Base-by-base conservation (phyloP, 331 rosid species). In the Saraca asoca region DNA sequence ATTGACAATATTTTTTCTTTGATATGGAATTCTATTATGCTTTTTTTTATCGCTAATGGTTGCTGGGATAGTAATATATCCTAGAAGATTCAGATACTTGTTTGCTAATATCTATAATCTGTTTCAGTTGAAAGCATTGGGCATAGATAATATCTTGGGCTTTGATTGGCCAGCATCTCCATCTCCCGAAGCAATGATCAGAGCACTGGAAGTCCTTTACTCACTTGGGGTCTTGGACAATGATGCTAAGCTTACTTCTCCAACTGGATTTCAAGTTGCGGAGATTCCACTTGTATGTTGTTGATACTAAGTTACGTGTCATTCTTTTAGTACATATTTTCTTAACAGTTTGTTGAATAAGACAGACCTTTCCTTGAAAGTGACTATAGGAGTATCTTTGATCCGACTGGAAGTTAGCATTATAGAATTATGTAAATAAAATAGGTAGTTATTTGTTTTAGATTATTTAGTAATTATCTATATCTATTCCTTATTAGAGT, bases 131-230 rank as follows among this genome's bases (percentile, higher is more conserved):
- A 92, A 92, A 76, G 86, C 98, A 38, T 71, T 92, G 77, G 98
- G 98, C 64, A 87, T 92, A 60, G 98, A 92, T 79, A 92, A 92
- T 74, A 92, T 92, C 62, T 60, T 92, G 81, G 95, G 98, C 72
- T 92, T 92, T 81, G 95, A 92, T 73, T 92, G 95, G 98, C 98
- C 88, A 49, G 95, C 96, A 31, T 85, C 98, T 82, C 98, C 98
- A 58, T 87, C 96, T 58, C 81, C 95, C 31, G 98, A 92, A 82
- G 89, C 96, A 71, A 87, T 92, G 98, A 82, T 92, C 75, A 88
- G 98, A 43, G 90, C 98, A 1, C 82, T 92, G 16, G 98, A 93
- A 84, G 85, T 93, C 66, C 91, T 93, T 55, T 93, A 84, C 83
- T 93, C 96, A 35, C 95, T 93, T 51, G 94, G 90, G 48, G 85